These are phyloP conservation scores for Chalciporus pseudorubinellus DNA, from an alignment of 768 basidiomycete genomes.

Conservation along the genomic window DNA sequence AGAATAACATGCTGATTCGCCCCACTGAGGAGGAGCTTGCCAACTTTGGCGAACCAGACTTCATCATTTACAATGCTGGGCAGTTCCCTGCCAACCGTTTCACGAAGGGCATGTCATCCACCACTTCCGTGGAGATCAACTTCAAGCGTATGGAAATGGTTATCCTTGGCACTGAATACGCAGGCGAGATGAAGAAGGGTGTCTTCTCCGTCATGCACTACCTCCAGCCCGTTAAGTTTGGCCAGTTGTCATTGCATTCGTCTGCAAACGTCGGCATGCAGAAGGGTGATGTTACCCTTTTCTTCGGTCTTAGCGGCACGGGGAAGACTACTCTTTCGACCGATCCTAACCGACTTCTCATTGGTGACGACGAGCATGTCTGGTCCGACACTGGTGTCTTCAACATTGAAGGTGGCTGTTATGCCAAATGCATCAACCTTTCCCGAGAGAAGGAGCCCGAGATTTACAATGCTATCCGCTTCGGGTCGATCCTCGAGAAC, in stretches of 20 bases:
- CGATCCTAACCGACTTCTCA: conserved; percentile 89
- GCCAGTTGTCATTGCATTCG: conserved; percentile 95
- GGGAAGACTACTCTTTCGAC: conserved; percentile 99
- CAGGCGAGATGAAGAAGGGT: conserved; percentile 99
- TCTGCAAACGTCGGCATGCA: conserved; percentile 94
- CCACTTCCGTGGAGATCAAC: conserved; percentile 99
- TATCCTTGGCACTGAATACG: conserved; percentile 97
- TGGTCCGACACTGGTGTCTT: conserved; percentile 99
- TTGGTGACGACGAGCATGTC: conserved; percentile 99
- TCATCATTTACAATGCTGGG: conserved; percentile 99
- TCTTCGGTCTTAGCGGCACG: conserved; percentile 98
- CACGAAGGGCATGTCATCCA: conserved; percentile 99
- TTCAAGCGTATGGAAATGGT: conserved; percentile 99
- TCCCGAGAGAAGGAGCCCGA: conserved; percentile 98
- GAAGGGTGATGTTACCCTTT: conserved; percentile 90
- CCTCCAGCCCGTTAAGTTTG: conserved; percentile 97
- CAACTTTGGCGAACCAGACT: conserved; percentile 96
- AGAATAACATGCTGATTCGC: conserved; percentile 99
- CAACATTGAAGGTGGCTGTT: conserved; percentile 99
- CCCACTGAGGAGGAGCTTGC: conserved; percentile 93
- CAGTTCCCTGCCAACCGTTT: conserved; percentile 99
- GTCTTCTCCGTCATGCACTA: conserved; percentile 99
- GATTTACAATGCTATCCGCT: conserved; percentile 92
- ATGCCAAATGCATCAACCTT: conserved; percentile 97
- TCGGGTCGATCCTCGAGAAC: conserved; percentile 97